These are phyloP conservation scores for Physcomitrium patens DNA, from an alignment of 225 moss, liverwort and hornwort species.

Conservation along the genomic window DNA sequence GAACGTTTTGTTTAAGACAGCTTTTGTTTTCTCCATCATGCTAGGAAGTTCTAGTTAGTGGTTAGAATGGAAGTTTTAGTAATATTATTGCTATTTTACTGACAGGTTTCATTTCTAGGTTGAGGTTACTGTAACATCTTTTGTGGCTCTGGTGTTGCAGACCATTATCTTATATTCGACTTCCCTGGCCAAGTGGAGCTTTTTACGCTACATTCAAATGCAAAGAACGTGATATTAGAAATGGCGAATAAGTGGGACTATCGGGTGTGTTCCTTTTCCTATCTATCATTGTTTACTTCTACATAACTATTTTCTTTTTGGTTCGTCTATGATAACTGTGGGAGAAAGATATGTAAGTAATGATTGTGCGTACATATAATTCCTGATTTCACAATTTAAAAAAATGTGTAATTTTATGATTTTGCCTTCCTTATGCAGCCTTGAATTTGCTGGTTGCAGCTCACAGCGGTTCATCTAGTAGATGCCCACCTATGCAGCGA, in stretches of 20 bases:
- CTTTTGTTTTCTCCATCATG: constrained; percentile 1
- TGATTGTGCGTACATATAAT: constrained; percentile 8
- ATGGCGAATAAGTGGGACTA: constrained; percentile 94
- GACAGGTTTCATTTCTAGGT: neutral
- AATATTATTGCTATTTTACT: neutral
- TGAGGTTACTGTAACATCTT: constrained; percentile 9
- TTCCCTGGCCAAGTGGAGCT: constrained; percentile 99
- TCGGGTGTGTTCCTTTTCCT: constrained; percentile 58
- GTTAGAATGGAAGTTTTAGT: neutral
- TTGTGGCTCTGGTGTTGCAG: constrained; percentile 33
- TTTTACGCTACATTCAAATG: constrained; percentile 87
- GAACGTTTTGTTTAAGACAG: neutral
- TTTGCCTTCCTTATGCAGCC: constrained; percentile 17
- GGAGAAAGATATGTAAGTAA: neutral
- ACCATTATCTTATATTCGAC: constrained; percentile 90
- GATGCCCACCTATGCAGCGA: constrained; percentile 99
- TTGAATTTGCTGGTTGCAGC: constrained; percentile 62
- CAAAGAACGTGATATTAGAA: constrained; percentile 86
- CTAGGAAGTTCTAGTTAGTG: constrained; percentile 4
- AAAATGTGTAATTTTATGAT: neutral
- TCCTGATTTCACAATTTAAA: constrained; percentile 5
- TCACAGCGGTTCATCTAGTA: constrained; percentile 96
- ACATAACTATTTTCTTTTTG: neutral
- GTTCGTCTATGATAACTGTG: too few relatives aligned
- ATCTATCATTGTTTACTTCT: constrained; percentile 3